A percentile compares a stretch with the other conserved stretches of the same genome.
Evolutionary conservation across 1,139 yeast species (phyloP).

Genomic region (Hyphopichia fennica): DNA sequence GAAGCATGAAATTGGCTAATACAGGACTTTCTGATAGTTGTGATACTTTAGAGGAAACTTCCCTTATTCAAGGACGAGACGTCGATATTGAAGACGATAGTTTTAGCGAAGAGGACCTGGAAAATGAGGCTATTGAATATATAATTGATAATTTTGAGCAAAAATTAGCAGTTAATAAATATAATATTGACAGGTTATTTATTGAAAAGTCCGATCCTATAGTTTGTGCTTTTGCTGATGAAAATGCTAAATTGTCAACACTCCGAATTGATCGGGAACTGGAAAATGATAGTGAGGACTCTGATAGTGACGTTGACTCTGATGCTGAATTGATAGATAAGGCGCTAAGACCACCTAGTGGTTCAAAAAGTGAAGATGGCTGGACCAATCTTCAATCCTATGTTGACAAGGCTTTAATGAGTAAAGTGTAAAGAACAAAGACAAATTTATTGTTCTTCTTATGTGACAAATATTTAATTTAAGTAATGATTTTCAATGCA

Average conservation of each 20-base stretch:
- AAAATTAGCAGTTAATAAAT: not conserved
- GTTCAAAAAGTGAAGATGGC: not conserved
- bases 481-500: too few relatives aligned
- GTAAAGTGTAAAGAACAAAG: not conserved
- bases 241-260: not conserved
- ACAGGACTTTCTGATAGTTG: too few relatives aligned
- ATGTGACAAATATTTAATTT: not conserved
- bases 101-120: slow-evolving; percentile 24
- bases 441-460: not conserved
- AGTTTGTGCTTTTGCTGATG: not conserved
- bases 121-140: slow-evolving; percentile 19
- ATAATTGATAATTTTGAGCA: not conserved
- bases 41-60: too few relatives aligned
- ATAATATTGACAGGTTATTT: not conserved
- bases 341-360: not conserved
- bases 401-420: slow-evolving; percentile 1
- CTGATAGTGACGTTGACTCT: slow-evolving; percentile 1
- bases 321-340: slow-evolving; percentile 1
- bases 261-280: not conserved
- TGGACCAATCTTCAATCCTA: slow-evolving; percentile 3
- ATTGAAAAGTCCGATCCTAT: not conserved
- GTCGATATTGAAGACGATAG: not conserved
- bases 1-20: too few relatives aligned
- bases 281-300: not conserved
- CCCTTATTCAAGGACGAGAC: too few relatives aligned